phyloP scores from a whole-genome alignment of 1,139 yeast species.

The Diutina ranongensis region DNA sequence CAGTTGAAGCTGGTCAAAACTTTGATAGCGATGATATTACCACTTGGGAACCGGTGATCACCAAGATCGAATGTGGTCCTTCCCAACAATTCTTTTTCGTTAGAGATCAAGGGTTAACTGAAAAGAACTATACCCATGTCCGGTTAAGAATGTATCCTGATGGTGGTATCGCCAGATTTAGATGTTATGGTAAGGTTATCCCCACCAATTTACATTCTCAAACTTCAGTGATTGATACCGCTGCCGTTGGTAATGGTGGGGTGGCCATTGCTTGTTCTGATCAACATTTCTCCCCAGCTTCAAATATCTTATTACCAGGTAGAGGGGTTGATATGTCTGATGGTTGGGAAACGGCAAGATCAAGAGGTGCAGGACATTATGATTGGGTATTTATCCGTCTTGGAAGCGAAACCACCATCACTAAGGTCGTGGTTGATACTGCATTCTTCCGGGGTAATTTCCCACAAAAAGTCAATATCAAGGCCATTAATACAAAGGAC shows the following conservation, averaged over 20 bases:
- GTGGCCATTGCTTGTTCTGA: slow-evolving; percentile 75
- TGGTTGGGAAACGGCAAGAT: slow-evolving; percentile 97
- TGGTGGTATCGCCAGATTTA: slow-evolving; percentile 93
- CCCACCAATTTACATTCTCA: slow-evolving; percentile 45
- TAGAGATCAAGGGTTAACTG: slow-evolving; percentile 42
- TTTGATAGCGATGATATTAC: slow-evolving; percentile 17
- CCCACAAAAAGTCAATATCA: slow-evolving; percentile 66
- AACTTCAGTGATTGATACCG: slow-evolving; percentile 49
- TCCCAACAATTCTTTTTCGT: slow-evolving; percentile 73
- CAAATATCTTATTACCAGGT: slow-evolving; percentile 81
- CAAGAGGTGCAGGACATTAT: slow-evolving; percentile 69
- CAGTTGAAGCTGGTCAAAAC: slow-evolving; percentile 62
- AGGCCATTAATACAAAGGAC: slow-evolving; percentile 35
- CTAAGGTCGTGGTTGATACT: slow-evolving; percentile 66
- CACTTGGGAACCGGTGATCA: slow-evolving; percentile 63
- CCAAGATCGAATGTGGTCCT: slow-evolving; percentile 76
- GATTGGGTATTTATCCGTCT: slow-evolving; percentile 85
- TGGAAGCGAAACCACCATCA: slow-evolving; percentile 51
- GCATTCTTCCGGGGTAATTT: slow-evolving; percentile 90
- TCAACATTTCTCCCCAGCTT: slow-evolving; percentile 89
- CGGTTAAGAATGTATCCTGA: slow-evolving; percentile 90
- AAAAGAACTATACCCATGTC: slow-evolving; percentile 59
- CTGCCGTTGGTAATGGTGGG: slow-evolving; percentile 80
- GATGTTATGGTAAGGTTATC: slow-evolving; percentile 72
- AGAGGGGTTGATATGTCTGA: slow-evolving; percentile 94